These are phyloP conservation scores for Lactarius sp. DNA, from an alignment of 768 basidiomycete genomes.

Conservation along the genomic window DNA sequence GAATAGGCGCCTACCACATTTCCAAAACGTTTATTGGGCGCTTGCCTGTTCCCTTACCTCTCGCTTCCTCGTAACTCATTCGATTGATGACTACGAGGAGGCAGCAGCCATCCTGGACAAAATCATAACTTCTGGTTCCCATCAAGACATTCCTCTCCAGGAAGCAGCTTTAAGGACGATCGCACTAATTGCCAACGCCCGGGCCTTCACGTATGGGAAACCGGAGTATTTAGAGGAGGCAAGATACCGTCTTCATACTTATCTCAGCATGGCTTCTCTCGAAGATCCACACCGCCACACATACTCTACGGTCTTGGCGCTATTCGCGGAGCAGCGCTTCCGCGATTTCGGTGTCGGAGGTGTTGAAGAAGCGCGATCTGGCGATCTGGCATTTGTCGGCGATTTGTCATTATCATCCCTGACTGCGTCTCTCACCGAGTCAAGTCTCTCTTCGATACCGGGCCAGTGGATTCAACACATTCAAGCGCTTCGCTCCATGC, in stretches of 20 bases:
- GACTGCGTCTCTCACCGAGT: background rate
- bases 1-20: too few relatives aligned
- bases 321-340: background rate
- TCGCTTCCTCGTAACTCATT: background rate
- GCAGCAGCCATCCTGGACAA: background rate
- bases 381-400: background rate
- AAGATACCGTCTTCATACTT: background rate
- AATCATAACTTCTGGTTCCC: background rate
- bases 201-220: background rate
- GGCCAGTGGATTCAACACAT: background rate
- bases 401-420: background rate
- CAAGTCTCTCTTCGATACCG: background rate
- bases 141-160: background rate
- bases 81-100: conserved; percentile 1
- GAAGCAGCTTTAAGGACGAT: background rate
- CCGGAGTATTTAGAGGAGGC: too few relatives aligned
- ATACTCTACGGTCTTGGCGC: background rate
- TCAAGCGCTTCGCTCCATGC: background rate
- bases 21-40: background rate
- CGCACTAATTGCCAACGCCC: background rate
- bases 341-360: background rate
- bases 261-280: background rate
- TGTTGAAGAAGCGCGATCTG: background rate
- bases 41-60: background rate
- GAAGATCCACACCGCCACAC: background rate